These are phyloP conservation scores for Triadica sebifera DNA, from an alignment of 345 rosid species.

Conservation along the genomic window DNA sequence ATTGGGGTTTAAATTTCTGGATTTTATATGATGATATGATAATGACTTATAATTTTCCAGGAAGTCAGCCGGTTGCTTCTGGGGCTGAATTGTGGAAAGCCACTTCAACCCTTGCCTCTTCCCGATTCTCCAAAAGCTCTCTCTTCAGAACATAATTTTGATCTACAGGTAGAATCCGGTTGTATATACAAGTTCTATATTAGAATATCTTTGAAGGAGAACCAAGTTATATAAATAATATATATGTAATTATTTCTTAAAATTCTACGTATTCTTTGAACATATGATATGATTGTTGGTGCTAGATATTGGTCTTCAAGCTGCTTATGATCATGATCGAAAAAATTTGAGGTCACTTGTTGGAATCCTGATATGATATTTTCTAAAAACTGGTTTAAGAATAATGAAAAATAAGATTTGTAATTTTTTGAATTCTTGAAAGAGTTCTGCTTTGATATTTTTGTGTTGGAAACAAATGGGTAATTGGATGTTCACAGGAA, in stretches of 20 bases:
- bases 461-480: background rate
- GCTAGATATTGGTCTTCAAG: background rate
- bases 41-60: conserved; percentile 35
- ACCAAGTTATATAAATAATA: background rate
- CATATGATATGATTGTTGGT: background rate
- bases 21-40: conserved; percentile 2
- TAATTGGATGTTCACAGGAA: background rate
- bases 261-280: background rate
- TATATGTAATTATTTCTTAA: background rate
- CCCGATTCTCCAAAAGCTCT: conserved; percentile 54
- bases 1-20: background rate
- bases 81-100: conserved; percentile 72
- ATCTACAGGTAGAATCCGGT: conserved; percentile 56
- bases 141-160: conserved; percentile 64
- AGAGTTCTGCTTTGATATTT: background rate
- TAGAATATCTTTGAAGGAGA: background rate
- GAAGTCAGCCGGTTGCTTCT: conserved; percentile 78
- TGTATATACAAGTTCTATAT: background rate
- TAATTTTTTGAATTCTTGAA: background rate
- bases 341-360: background rate
- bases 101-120: conserved; percentile 45
- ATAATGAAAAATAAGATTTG: background rate
- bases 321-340: background rate
- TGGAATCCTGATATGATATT: background rate
- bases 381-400: background rate